Evolutionary conservation across 1,284 basidiomycete species (phyloP).

Genomic region (Afroboletus lepidellus): DNA sequence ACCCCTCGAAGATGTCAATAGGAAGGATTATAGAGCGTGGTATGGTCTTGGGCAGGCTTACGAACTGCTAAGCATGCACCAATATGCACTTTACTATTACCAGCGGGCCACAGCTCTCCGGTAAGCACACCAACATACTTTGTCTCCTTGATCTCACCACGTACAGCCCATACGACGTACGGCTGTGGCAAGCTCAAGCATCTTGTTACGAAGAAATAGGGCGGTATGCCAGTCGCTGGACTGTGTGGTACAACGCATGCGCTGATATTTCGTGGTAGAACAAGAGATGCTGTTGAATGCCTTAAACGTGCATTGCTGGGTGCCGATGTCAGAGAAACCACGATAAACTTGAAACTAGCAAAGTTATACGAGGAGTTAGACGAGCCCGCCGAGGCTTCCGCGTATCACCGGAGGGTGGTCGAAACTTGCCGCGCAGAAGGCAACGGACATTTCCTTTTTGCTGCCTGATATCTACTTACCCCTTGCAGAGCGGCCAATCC

Average conservation of each 20-base stretch:
- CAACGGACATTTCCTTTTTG: constrained; percentile 17
- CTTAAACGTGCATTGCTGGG: constrained; percentile 86
- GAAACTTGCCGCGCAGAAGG: constrained; percentile 68
- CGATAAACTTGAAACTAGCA: constrained; percentile 76
- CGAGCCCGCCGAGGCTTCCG: constrained; percentile 62
- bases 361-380: constrained; percentile 69
- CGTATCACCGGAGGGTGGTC: constrained; percentile 72
- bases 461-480: constrained; percentile 10
- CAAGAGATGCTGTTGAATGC: constrained; percentile 84
- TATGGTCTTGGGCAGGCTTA: constrained; percentile 98
- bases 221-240: constrained; percentile 47
- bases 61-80: constrained; percentile 93
- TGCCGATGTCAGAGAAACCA: constrained; percentile 78
- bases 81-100: constrained; percentile 96
- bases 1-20: constrained; percentile 73
- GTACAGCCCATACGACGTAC: constrained; percentile 88
- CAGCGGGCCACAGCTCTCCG: constrained; percentile 91
- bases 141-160: constrained; percentile 9
- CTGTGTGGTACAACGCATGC: neutral
- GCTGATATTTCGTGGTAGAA: constrained; percentile 36
- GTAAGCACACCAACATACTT: constrained; percentile 41
- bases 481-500: constrained; percentile 57
- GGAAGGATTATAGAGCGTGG: constrained; percentile 98
- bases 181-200: constrained; percentile 95
- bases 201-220: constrained; percentile 92